These are phyloP conservation scores for Citrus mangshanensis DNA, from an alignment of 345 rosid genomes.

Conservation along the genomic window DNA sequence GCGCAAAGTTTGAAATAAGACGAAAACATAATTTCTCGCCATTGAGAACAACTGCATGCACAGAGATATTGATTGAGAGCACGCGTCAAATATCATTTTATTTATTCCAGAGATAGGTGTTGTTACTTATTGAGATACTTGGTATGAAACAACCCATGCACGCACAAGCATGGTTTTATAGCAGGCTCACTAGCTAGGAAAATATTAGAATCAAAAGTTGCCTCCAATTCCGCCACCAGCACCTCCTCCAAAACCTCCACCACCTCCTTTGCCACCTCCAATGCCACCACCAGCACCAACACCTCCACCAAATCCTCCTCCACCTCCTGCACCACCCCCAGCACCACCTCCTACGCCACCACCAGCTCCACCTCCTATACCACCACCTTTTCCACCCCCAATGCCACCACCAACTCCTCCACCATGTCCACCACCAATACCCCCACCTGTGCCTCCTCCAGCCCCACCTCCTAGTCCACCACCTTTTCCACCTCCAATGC, in stretches of 20 bases:
- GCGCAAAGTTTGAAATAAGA: too few species aligned
- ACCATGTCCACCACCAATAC: conserved; percentile 15
- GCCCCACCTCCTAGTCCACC: background rate
- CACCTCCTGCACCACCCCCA: conserved; percentile 2
- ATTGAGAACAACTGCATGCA: background rate
- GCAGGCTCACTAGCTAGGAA: background rate
- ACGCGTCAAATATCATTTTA: background rate
- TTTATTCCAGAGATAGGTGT: background rate
- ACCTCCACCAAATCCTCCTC: background rate
- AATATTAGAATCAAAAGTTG: background rate
- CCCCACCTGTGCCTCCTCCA: conserved; percentile 19
- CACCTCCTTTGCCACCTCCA: background rate
- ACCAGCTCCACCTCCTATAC: background rate
- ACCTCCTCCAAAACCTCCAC: conserved; percentile 1
- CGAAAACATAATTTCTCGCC: too few species aligned
- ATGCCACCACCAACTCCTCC: background rate
- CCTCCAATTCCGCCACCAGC: conserved; percentile 10
- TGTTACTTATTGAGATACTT: background rate
- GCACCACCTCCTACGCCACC: background rate
- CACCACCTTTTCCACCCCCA: conserved; percentile 15
- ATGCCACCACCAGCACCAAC: background rate
- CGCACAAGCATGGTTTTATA: background rate
- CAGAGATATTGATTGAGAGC: background rate
- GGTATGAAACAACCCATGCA: background rate
- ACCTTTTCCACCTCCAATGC: background rate